Evolutionary conservation across 495 filamentous ascomycete genomes (phyloP), one percentile per base, ranked within the genome.

Genomic region (Hapsidospora chrysogenum): DNA sequence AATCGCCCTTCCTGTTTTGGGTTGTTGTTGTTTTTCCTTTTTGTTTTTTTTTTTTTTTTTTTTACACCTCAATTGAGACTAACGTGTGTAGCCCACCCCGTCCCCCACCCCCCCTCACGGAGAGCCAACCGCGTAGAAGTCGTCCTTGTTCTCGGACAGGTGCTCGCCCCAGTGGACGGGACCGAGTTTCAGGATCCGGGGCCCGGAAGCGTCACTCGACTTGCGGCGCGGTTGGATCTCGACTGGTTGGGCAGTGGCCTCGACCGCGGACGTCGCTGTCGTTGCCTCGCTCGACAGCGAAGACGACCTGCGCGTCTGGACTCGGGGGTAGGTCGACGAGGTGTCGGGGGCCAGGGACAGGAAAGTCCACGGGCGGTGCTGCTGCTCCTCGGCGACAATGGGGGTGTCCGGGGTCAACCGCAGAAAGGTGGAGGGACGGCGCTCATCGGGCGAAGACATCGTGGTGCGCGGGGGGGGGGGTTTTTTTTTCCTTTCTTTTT

Each of bases 81-180:
- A 26, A 11, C 23, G 11, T 6, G 6, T 26, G 6, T 26, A n/a
- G n/a, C n/a, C n/a, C n/a, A n/a, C n/a, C n/a, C n/a, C n/a, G n/a
- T n/a, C n/a, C n/a, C n/a, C n/a, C n/a, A n/a, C n/a, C n/a, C n/a
- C n/a, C n/a, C n/a, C n/a, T n/a, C n/a, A n/a, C n/a, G n/a, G n/a
- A n/a, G n/a, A n/a, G n/a, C n/a, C 23, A 26, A 58, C 54, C 46
- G 63, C 60, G 43, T 54, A 48, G 44, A 47, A 63, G 48, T 66
- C 62, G 14, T 45, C 50, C 47, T 57, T 57, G 56, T 51, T 42
- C 35, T 52, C 56, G 35, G 50, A 57, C 25, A 45, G 52, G 49
- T 62, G 58, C 51, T 63, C 59, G 38, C 61, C 61, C 43, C 49
- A 65, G 53, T 63, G 58, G 43, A 65, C 61, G 19, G 61, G 61